Base-by-base conservation (phyloP, 2,329 filamentous ascomycete species). In the Ceratocystiopsis sp. region DNA sequence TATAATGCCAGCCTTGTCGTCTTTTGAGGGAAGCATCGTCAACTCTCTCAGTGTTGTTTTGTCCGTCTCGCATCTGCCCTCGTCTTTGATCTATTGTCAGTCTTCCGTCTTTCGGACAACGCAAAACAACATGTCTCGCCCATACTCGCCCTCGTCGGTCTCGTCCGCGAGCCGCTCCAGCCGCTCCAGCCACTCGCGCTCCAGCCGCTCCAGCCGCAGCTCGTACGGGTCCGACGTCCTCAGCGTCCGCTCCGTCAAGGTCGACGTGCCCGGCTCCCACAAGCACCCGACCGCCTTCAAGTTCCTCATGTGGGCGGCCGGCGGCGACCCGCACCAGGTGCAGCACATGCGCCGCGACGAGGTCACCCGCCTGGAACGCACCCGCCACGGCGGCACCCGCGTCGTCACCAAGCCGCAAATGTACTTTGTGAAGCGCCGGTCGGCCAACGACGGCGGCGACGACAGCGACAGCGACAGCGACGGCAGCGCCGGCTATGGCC, bases 271-370 rank as follows among this genome's bases (percentile, higher is more conserved):
- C 12, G 11, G 16, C 15, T 33, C 42, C 14, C 38, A 33, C 17
- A 25, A 16, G 13, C 33, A 13, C 10, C 12, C 13, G 33, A 2
- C 4, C 18, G 35, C 44, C 16, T 13, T 48, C n/a, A 35, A 34
- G 12, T 38, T 37, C 17, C 12, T 41, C 11, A 21, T 46, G n/a
- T 48, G 42, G 42, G 35, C 40, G 18, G 48, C 48, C n/a, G 48
- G 48, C 33, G 38, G 25, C 38, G 33, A 21, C 4, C 44, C 48
- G 7, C 25, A 42, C 16, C 33, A 19, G 15, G 40, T 48, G 34
- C 40, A 35, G 16, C 45, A 48, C n/a, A 37, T 49, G 17, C 42
- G 42, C 14, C 44, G 42, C 25, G 42, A 46, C 15, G 36, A 45
- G 19, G 17, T 45, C 21, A 38, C 32, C 3, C 32, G 41, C 40